Percentiles rank a stretch among this genome's conserved stretches.
phyloP scores from a whole-genome alignment of 495 filamentous ascomycete genomes.

The Lasiosphaeriaceae sp. region DNA sequence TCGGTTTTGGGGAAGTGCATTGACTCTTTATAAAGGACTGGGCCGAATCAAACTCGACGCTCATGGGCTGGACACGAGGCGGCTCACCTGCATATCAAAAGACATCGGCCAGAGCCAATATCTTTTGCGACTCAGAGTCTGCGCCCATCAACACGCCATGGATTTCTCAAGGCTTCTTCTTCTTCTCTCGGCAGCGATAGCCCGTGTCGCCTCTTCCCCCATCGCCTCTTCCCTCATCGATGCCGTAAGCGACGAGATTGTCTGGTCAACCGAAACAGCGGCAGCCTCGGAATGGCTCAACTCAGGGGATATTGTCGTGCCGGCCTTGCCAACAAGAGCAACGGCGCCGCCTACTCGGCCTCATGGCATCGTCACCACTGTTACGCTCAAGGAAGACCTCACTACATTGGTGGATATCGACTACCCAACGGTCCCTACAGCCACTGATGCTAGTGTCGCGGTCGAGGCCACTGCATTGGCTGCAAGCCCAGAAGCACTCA shows the following conservation, averaged over 20 bases:
- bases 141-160: slow-evolving; percentile 16
- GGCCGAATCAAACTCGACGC: slow-evolving; percentile 4
- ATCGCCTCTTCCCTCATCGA: slow-evolving; percentile 1
- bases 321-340: background rate
- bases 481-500: too few relatives aligned
- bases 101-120: slow-evolving; percentile 8
- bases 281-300: background rate
- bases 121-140: slow-evolving; percentile 7
- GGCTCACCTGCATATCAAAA: slow-evolving; percentile 19
- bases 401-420: too few relatives aligned
- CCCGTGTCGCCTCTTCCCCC: slow-evolving; percentile 13
- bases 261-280: too few relatives aligned
- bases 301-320: background rate
- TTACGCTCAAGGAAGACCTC: too few relatives aligned
- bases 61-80: slow-evolving; percentile 17
- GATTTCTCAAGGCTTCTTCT: slow-evolving; percentile 10
- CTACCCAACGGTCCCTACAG: too few relatives aligned
- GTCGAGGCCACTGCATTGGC: too few relatives aligned
- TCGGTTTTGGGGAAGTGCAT: slow-evolving; percentile 8
- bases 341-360: background rate
- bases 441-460: too few relatives aligned
- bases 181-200: slow-evolving; percentile 12
- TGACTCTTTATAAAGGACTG: slow-evolving; percentile 16
- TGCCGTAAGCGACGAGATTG: background rate
- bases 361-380: background rate